Percentiles rank a stretch among this genome's conserved stretches.
Conservation (phyloP, 495 filamentous ascomycete species). For the Hyaloscypha hepaticicola region DNA sequence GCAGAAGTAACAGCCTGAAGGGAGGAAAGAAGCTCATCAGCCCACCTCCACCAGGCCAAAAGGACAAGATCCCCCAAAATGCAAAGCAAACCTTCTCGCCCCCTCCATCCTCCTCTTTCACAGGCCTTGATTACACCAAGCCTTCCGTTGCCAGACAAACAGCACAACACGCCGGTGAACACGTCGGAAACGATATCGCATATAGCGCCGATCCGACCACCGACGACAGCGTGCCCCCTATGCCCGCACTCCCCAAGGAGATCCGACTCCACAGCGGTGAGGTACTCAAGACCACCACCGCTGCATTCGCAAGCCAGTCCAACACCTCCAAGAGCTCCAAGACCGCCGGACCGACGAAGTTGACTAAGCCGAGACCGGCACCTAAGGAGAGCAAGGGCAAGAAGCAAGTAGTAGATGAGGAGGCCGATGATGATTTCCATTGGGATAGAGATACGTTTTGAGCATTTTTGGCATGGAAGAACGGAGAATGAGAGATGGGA, state of each 20-base stretch:
- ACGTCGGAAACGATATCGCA: neutral
- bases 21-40: neutral
- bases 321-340: neutral
- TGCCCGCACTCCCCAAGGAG: constrained; percentile 24
- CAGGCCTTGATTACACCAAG: constrained; percentile 7
- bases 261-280: constrained; percentile 22
- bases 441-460: constrained; percentile 7
- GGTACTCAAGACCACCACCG: constrained; percentile 14
- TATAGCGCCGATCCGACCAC: constrained; percentile 19
- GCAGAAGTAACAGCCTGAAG: neutral
- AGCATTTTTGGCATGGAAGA: neutral
- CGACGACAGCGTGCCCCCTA: constrained; percentile 21
- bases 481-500: neutral
- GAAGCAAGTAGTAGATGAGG: neutral
- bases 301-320: neutral
- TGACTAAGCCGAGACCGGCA: constrained; percentile 16
- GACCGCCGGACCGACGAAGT: constrained; percentile 6
- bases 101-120: constrained; percentile 14
- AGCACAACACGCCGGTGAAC: neutral
- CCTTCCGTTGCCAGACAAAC: neutral
- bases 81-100: constrained; percentile 4
- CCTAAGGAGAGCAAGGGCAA: constrained; percentile 4
- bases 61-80: neutral
- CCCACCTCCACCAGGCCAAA: neutral
- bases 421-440: constrained; percentile 15